Conservation (phyloP, 1,284 basidiomycete species). For the Meira nashicola region DNA sequence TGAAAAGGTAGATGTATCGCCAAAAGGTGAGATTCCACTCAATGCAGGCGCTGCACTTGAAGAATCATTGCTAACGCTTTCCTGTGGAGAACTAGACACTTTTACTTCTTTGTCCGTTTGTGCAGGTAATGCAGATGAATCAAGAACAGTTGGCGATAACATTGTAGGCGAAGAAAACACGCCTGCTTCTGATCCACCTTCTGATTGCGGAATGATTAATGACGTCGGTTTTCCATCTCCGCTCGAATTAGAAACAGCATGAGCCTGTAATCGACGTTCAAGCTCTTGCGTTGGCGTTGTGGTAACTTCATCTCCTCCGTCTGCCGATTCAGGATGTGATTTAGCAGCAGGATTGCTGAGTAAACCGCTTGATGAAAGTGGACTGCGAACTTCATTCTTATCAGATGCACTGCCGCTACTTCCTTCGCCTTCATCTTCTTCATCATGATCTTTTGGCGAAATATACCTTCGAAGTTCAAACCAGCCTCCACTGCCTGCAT, state of each 20-base stretch:
- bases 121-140: constrained; percentile 17
- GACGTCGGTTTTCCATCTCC: background rate
- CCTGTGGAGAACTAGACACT: background rate
- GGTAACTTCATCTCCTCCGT: background rate
- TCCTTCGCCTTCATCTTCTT: constrained; percentile 5
- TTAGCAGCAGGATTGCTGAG: background rate
- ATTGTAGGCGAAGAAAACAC: no score
- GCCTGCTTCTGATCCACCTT: background rate
- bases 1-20: constrained; percentile 19
- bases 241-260: background rate
- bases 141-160: constrained; percentile 3
- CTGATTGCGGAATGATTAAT: background rate
- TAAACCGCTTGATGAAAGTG: background rate
- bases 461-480: constrained; percentile 46
- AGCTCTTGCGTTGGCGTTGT: background rate
- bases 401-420: background rate
- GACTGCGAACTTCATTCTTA: constrained; percentile 1
- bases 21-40: constrained; percentile 11
- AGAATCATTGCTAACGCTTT: background rate
- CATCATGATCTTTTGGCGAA: constrained; percentile 1
- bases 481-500: constrained; percentile 40
- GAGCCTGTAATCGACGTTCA: background rate
- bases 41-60: background rate
- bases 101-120: background rate
- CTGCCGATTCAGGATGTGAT: background rate